phyloP scores from a whole-genome alignment of 2,329 filamentous ascomycete species.

The Alternaria brassicicola region DNA sequence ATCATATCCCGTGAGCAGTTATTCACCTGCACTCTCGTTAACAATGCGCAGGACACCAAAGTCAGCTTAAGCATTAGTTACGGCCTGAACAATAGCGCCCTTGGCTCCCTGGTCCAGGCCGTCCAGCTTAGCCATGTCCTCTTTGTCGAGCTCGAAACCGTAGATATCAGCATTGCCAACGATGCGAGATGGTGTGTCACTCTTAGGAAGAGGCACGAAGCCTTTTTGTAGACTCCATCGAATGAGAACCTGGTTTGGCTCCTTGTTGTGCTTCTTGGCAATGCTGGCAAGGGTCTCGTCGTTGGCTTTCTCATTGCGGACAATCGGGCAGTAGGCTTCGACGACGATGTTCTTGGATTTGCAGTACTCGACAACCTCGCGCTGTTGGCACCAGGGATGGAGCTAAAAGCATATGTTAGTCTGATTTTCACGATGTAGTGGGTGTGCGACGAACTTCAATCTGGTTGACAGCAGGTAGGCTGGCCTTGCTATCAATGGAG shows the following conservation, averaged over 20 bases:
- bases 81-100: constrained; percentile 45
- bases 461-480: constrained; percentile 76
- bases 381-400: constrained; percentile 74
- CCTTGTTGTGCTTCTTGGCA: constrained; percentile 74
- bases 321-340: constrained; percentile 70
- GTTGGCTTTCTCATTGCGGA: constrained; percentile 73
- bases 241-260: constrained; percentile 76
- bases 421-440: background rate
- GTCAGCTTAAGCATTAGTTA: constrained; percentile 7
- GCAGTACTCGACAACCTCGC: constrained; percentile 63
- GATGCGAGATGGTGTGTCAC: constrained; percentile 46
- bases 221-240: constrained; percentile 83
- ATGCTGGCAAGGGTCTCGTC: constrained; percentile 69
- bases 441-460: constrained; percentile 63
- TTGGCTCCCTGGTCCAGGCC: constrained; percentile 41
- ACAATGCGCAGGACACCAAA: background rate
- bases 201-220: constrained; percentile 49
- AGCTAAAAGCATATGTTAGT: constrained; percentile 55
- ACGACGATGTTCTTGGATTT: constrained; percentile 64
- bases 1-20: background rate
- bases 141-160: constrained; percentile 43
- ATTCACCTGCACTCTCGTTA: background rate
- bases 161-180: constrained; percentile 46
- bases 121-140: constrained; percentile 46
- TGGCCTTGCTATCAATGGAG: constrained; percentile 63